These are phyloP conservation scores for Kingdonia uniflora DNA, from an alignment of 164 flowering plant species.

Conservation along the genomic window DNA sequence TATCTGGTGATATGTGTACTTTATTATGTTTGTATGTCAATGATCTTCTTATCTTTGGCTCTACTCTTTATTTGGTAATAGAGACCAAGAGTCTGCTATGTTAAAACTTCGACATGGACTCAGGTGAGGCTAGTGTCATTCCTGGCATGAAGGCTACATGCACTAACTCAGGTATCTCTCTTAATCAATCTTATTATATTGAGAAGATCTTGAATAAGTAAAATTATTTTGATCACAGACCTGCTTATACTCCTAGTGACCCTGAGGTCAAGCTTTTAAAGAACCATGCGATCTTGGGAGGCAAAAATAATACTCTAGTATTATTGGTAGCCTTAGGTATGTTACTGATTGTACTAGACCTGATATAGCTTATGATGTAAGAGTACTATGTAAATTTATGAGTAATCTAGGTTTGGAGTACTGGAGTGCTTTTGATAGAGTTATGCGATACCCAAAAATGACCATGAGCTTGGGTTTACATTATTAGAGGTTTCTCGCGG, in stretches of 20 bases:
- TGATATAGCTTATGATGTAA: no score
- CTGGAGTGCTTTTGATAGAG: no score
- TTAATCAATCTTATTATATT: not conserved
- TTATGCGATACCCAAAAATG: no score
- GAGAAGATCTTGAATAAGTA: not conserved
- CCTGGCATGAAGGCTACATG: not conserved
- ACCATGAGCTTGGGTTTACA: no score
- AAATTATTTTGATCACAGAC: not conserved
- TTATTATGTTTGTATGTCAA: not conserved
- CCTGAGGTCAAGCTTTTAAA: no score
- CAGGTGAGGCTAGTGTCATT: constrained; percentile 1
- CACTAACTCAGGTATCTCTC: not conserved
- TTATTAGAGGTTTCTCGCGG: no score
- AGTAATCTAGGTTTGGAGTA: no score
- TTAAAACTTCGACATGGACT: not conserved
- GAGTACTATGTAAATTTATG: no score
- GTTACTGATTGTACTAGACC: no score
- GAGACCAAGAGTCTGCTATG: not conserved
- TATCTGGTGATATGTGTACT: not conserved
- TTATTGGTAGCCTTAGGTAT: no score
- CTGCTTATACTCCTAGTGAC: not conserved
- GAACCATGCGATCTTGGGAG: no score
- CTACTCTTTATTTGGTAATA: not conserved
- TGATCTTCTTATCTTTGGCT: not conserved
- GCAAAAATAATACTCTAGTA: no score